Percentiles rank a stretch among this genome's conserved stretches.
These are phyloP conservation scores for Notholithocarpus densiflorus DNA, from an alignment of 306 rosid species.

Conservation along the genomic window DNA sequence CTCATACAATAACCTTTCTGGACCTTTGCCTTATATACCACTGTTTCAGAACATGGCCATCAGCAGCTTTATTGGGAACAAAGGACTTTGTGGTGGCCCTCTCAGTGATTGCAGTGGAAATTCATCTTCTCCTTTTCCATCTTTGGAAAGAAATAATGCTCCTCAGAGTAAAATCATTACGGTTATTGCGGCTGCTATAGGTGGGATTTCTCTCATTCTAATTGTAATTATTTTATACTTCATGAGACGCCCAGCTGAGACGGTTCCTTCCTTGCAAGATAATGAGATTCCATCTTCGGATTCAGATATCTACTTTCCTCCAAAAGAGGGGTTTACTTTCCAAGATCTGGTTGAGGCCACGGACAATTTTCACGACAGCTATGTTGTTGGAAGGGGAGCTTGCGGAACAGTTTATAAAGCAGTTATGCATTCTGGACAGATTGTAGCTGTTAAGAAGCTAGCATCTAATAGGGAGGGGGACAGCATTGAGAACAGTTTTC, in stretches of 20 bases:
- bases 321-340: constrained; percentile 76
- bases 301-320: constrained; percentile 78
- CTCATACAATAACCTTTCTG: constrained; percentile 82
- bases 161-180: constrained; percentile 57
- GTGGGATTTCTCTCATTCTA: constrained; percentile 85
- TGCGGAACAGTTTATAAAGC: constrained; percentile 96
- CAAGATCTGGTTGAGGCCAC: constrained; percentile 92
- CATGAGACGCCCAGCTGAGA: constrained; percentile 60
- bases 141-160: constrained; percentile 15
- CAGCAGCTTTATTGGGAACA: constrained; percentile 66
- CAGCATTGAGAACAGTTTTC: constrained; percentile 76
- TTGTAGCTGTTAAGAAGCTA: constrained; percentile 81
- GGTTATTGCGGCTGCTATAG: constrained; percentile 59
- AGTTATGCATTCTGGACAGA: constrained; percentile 64
- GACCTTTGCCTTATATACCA: constrained; percentile 65
- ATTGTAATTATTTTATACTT: constrained; percentile 61
- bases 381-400: constrained; percentile 80
- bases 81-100: constrained; percentile 82
- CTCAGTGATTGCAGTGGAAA: constrained; percentile 46
- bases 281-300: constrained; percentile 54
- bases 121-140: constrained; percentile 36
- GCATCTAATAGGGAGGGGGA: constrained; percentile 88
- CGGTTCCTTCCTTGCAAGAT: constrained; percentile 37
- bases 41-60: constrained; percentile 64
- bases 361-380: constrained; percentile 67